Evolutionary conservation across 1,139 yeast genomes (phyloP).

Genomic region (Hansenula sp.): DNA sequence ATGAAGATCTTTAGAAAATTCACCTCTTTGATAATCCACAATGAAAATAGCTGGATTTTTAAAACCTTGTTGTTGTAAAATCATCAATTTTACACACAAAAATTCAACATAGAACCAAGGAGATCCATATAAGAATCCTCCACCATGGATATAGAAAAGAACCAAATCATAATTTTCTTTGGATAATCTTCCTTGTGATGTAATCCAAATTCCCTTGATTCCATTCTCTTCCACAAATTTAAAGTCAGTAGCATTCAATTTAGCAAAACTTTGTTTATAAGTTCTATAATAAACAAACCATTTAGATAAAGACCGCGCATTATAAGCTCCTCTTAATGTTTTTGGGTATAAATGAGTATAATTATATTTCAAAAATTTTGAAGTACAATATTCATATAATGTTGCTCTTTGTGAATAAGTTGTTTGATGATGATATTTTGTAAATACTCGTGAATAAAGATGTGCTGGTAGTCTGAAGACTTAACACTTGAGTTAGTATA

Average conservation of each 20-base stretch:
- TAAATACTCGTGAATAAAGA: not conserved
- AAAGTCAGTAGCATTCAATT: constrained; percentile 21
- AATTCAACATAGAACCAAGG: constrained; percentile 37
- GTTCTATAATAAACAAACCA: constrained; percentile 20
- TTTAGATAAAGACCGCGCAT: constrained; percentile 15
- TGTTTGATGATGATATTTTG: constrained; percentile 13
- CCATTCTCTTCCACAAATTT: constrained; percentile 11
- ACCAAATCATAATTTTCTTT: constrained; percentile 27
- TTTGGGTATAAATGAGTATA: constrained; percentile 11
- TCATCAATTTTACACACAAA: constrained; percentile 29
- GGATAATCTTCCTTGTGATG: constrained; percentile 21
- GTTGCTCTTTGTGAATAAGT: constrained; percentile 22
- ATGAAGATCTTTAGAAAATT: constrained; percentile 25
- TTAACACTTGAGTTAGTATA: not conserved
- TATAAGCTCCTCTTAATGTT: constrained; percentile 17
- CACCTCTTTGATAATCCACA: constrained; percentile 25
- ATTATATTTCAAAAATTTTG: constrained; percentile 19
- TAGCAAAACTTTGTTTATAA: constrained; percentile 22
- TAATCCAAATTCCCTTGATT: constrained; percentile 31
- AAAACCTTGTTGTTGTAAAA: constrained; percentile 38
- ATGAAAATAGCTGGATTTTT: constrained; percentile 38
- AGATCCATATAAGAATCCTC: constrained; percentile 26
- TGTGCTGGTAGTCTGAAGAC: not conserved
- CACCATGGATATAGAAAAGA: constrained; percentile 33
- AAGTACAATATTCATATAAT: constrained; percentile 20